Conservation (phyloP, 2,329 filamentous ascomycete genomes). For the Zymoseptoria ardabiliae region DNA sequence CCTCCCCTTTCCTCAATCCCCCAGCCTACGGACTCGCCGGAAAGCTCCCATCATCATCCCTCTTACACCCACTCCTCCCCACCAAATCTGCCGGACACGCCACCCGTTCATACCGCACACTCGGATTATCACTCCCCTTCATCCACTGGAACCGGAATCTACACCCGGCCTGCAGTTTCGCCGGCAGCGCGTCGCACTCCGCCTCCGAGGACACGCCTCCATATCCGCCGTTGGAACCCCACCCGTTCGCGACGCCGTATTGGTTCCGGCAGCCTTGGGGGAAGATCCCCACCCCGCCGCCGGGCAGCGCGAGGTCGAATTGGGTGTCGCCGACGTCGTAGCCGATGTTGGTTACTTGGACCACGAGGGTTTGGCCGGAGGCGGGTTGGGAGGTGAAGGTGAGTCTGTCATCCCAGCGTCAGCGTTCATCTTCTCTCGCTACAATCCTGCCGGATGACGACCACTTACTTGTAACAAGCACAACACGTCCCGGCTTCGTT, state of each 20-base stretch:
- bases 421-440: too few species aligned
- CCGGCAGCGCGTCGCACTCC: conserved; percentile 52
- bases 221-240: conserved; percentile 14
- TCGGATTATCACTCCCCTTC: conserved; percentile 33
- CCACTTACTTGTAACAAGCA: conserved; percentile 49
- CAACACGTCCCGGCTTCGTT: conserved; percentile 59
- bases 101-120: conserved; percentile 49
- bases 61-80: conserved; percentile 36
- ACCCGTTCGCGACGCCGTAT: conserved; percentile 39
- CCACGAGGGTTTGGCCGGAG: conserved; percentile 55
- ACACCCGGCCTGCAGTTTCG: conserved; percentile 50
- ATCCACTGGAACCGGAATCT: conserved; percentile 60
- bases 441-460: too few species aligned
- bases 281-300: conserved; percentile 50
- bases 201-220: conserved; percentile 34
- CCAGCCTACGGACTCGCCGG: neutral
- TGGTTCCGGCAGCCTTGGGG: neutral
- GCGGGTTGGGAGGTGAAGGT: conserved; percentile 52
- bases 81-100: conserved; percentile 47
- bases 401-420: conserved; percentile 34
- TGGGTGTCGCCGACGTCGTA: conserved; percentile 51
- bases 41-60: neutral
- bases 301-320: conserved; percentile 48
- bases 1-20: too few species aligned
- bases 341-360: conserved; percentile 59